Evolutionary conservation across 768 basidiomycete genomes (phyloP), one percentile per base, ranked within the genome.

Genomic region (Rickenella mellea): DNA sequence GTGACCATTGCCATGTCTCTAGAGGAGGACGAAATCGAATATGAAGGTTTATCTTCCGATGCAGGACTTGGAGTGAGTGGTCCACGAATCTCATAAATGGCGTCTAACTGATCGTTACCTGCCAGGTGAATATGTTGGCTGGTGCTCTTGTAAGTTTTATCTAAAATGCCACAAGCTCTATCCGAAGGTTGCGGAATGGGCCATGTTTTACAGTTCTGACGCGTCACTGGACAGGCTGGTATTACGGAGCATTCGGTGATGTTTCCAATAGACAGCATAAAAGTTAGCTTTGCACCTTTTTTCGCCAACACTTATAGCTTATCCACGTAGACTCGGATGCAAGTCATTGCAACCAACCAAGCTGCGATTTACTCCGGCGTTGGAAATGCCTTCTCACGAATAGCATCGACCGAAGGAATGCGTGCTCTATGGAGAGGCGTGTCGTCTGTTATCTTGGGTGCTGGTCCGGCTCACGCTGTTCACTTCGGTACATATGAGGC

Each of bases 211-310:
- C n/a, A n/a, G n/a, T n/a, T n/a, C n/a, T n/a, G 7, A 21, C 35
- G 14, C 39, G n/a, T 7, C 19, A 28, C 24, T n/a, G n/a, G n/a
- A 40, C 59, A 94, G 92, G 96, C 96, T 53, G 96, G 96, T 47
- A 98, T 99, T 53, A 92, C 93, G 41, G 96, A 99, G 62, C 96
- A 99, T 66, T 87, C 92, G 24, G 91, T 96, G 59, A 98, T 99
- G 85, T 99, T 88, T 60, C 96, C 96, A 5, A 69, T 98, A 48
- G 96, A 99, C 67, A 94, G 90, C 56, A 97, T 99, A 60, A 99
- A 99, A 74, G 96, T 88, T 44, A 46, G 81, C 65, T 9, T 35
- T 11, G 46, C 39, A 20, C 22, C 26, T 35, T 41, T 20, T 36
- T 20, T 27, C n/a, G n/a, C n/a, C n/a, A n/a, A n/a, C n/a, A n/a